A percentile compares a stretch with the other conserved stretches of the same genome.
Evolutionary conservation across 257 asterid species (phyloP).

Genomic region (Coffea canephora): DNA sequence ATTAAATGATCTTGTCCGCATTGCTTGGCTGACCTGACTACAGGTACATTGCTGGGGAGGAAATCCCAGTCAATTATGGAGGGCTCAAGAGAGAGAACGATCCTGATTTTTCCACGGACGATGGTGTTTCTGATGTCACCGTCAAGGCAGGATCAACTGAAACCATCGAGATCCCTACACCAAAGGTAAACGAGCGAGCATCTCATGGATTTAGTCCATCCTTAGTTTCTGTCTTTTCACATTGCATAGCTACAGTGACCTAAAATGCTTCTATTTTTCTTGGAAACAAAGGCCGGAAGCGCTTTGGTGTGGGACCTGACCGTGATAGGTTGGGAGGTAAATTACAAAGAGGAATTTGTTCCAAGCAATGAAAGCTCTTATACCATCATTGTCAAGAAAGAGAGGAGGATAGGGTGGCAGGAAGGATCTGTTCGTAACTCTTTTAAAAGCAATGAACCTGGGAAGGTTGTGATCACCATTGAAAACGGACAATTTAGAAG

Average conservation of each 20-base stretch:
- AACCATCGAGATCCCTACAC: conserved; percentile 47
- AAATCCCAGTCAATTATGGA: conserved; percentile 49
- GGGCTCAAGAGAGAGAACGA: conserved; percentile 51
- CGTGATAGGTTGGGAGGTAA: conserved; percentile 60
- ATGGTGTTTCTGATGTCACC: conserved; percentile 37
- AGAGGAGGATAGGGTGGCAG: conserved; percentile 41
- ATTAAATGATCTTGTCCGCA: not conserved
- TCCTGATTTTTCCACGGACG: conserved; percentile 47
- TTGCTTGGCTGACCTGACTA: not conserved
- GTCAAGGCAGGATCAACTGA: conserved; percentile 47
- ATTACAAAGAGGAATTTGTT: conserved; percentile 61
- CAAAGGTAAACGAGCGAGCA: conserved; percentile 30
- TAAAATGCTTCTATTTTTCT: not conserved
- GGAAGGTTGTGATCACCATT: conserved; percentile 48
- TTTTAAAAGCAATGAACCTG: conserved; percentile 46
- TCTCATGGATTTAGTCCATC: not conserved
- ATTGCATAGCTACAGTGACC: no score
- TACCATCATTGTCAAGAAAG: conserved; percentile 48
- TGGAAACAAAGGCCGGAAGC: conserved; percentile 35
- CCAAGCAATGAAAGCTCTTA: conserved; percentile 49
- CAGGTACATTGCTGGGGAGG: conserved; percentile 52
- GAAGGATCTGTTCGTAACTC: conserved; percentile 46
- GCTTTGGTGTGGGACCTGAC: conserved; percentile 54
- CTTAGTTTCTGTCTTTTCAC: no score
- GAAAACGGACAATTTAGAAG: conserved; percentile 50